Evolutionary conservation across 139 green algal species (phyloP), one percentile per base, ranked within the genome.

Genomic region (Nannochloris sp.): DNA sequence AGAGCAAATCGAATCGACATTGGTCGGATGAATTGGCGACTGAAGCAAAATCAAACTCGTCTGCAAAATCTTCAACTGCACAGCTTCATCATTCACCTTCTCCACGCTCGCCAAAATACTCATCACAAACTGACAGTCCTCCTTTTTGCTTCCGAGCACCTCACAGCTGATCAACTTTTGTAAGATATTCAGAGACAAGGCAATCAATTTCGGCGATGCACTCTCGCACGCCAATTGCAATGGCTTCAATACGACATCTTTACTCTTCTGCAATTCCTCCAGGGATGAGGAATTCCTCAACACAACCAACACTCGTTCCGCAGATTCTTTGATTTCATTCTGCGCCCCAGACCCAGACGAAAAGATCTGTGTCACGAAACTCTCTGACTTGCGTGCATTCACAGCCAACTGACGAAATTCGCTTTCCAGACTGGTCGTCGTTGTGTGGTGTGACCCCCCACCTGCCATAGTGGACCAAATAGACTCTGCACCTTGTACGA

Each of bases 11-110:
- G 63, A 62, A 5, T 85, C 79, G 72, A 80, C 72, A 23, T 70
- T 76, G n/a, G 66, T 49, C 5, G 81, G 77, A 25, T 85, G 78
- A 33, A 74, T 57, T 9, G 69, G 60, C 12, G 79, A 87, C 73
- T 95, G 87, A 62, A 95, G 78, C 26, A 95, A 65, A 6, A 85
- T 90, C 9, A 95, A 70, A 1, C 80, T 72, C 10, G 84, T 89
- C 67, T 94, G 87, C 70, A 95, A 76, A 49, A 82, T 75, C 61
- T 94, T 95, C 0, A 95, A 79, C 73, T 91, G 79, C 26, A 89
- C 87, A 23, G 51, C 67, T 29, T 95, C 86, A 55, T 95, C 87
- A 10, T 48, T 50, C 56, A 76, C 70, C 30, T 69, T 76, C 59
- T 87, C 84, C 12, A 89, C 76, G 11, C 53, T 63, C 6, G 37